phyloP scores from a whole-genome alignment of 2,329 filamentous ascomycete genomes.

The Cladosporium sp. region DNA sequence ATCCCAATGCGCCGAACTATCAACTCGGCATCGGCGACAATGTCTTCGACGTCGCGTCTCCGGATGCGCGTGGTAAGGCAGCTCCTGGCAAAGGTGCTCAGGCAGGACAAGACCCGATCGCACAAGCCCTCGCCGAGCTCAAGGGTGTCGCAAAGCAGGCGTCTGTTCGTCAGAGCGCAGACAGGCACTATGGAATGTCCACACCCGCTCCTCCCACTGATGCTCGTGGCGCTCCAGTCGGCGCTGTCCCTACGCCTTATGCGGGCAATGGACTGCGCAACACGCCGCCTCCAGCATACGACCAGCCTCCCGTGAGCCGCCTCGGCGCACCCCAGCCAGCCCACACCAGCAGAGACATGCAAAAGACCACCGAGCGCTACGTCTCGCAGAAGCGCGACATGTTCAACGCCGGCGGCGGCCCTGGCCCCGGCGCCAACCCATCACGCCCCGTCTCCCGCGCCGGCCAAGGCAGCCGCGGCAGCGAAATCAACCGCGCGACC shows the following conservation, averaged over 20 bases:
- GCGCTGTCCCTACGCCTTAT: conserved; percentile 40
- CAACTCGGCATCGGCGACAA: conserved; percentile 94
- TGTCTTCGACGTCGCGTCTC: conserved; percentile 83
- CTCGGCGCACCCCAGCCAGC: conserved; percentile 86
- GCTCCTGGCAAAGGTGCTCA: not conserved
- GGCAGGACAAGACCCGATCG: conserved; percentile 67
- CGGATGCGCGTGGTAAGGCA: conserved; percentile 46
- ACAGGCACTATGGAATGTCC: conserved; percentile 87
- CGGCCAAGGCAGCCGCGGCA: conserved; percentile 24
- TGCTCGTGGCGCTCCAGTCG: conserved; percentile 22
- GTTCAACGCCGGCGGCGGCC: conserved; percentile 44
- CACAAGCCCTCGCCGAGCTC: conserved; percentile 82
- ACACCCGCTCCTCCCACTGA: conserved; percentile 60
- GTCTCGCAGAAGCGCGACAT: conserved; percentile 75
- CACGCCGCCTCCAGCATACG: conserved; percentile 83
- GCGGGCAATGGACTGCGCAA: conserved; percentile 47
- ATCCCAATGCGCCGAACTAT: conserved; percentile 76
- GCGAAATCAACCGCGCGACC: conserved; percentile 20
- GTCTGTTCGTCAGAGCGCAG: conserved; percentile 80
- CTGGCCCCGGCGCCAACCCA: not conserved
- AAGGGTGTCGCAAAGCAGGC: conserved; percentile 82
- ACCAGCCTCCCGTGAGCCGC: conserved; percentile 63
- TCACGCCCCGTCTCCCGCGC: conserved; percentile 24
- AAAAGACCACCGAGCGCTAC: conserved; percentile 86
- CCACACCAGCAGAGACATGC: conserved; percentile 90